A percentile compares a stretch with the other conserved stretches of the same genome.
phyloP scores from a whole-genome alignment of 345 rosid genomes.

The Microcos paniculata region DNA sequence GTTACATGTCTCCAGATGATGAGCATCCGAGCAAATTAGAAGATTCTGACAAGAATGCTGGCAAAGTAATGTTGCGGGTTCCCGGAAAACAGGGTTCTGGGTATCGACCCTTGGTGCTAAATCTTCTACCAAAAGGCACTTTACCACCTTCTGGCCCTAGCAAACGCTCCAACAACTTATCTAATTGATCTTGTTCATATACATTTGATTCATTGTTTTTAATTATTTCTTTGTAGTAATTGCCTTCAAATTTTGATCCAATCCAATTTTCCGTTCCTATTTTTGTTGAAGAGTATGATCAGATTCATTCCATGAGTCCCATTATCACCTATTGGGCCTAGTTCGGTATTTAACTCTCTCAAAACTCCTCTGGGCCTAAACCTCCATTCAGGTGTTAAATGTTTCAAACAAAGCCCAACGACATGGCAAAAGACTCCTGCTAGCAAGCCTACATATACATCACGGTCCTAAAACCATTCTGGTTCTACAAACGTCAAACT shows the following conservation, averaged over 20 bases:
- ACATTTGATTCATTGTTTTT: neutral
- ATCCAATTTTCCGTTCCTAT: no score
- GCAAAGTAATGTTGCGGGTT: no score
- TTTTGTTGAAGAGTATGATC: neutral
- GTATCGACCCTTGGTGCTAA: constrained; percentile 25
- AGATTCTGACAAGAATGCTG: neutral
- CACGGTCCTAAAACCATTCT: neutral
- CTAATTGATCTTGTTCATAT: constrained; percentile 8
- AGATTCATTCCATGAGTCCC: neutral
- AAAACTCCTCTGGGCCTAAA: neutral
- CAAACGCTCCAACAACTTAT: constrained; percentile 22
- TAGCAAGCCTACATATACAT: neutral
- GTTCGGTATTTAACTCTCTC: neutral
- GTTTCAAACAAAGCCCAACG: constrained; percentile 8
- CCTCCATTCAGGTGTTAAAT: no score
- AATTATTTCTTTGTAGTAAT: neutral
- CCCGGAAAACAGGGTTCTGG: neutral
- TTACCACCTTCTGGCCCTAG: constrained; percentile 37
- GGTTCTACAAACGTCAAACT: neutral
- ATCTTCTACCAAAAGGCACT: constrained; percentile 29
- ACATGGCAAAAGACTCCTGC: neutral
- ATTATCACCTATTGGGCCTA: neutral
- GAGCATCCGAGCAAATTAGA: neutral
- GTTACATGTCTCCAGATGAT: neutral
- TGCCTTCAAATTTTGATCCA: no score